phyloP scores from a whole-genome alignment of 768 basidiomycete species.

The Boletus insuetus region DNA sequence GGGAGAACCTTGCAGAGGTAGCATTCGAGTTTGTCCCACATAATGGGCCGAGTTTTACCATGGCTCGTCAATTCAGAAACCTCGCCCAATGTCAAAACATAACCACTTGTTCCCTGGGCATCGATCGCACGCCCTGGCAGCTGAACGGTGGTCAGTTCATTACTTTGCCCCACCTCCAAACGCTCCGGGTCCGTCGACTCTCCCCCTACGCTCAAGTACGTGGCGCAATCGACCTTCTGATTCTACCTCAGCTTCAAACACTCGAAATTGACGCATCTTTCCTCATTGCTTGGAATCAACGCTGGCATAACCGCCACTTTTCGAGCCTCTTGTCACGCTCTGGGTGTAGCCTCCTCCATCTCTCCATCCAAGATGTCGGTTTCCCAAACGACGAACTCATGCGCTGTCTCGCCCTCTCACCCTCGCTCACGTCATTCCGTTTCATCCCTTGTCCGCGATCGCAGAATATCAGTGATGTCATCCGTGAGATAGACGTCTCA shows the following conservation, averaged over 20 bases:
- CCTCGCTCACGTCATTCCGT: conserved; percentile 5
- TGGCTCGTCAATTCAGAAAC: conserved; percentile 1
- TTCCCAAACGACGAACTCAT: conserved; percentile 19
- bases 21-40: conserved; percentile 12
- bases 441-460: conserved; percentile 19
- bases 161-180: conserved; percentile 11
- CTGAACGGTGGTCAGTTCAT: neutral
- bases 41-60: neutral
- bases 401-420: conserved; percentile 17
- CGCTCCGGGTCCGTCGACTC: conserved; percentile 18
- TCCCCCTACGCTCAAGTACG: neutral
- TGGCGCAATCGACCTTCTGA: conserved; percentile 5
- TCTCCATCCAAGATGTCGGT: conserved; percentile 12
- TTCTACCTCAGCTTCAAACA: conserved; percentile 18
- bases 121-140: conserved; percentile 1
- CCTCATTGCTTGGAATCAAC: neutral
- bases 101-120: conserved; percentile 18
- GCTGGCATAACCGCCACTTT: conserved; percentile 12
- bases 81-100: conserved; percentile 18
- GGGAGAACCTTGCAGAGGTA: conserved; percentile 13
- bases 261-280: conserved; percentile 16
- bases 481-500: conserved; percentile 5
- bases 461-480: conserved; percentile 11
- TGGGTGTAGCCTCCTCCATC: conserved; percentile 4
- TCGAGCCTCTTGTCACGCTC: conserved; percentile 17